Evolutionary conservation across 768 basidiomycete genomes (phyloP).

Genomic region (Glaciozyma antarctica): DNA sequence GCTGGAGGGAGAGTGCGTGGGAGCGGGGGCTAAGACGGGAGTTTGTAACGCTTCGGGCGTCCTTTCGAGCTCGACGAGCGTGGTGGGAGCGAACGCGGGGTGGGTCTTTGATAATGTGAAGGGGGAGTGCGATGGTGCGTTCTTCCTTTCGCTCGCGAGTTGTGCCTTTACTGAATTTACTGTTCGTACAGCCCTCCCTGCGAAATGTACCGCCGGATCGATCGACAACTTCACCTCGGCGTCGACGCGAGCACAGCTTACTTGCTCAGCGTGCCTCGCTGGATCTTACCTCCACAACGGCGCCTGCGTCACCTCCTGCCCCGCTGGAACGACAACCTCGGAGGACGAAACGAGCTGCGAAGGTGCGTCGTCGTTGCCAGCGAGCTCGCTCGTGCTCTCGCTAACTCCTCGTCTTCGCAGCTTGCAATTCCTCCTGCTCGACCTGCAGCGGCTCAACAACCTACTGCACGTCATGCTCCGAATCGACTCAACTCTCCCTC

Average conservation of each 20-base stretch:
- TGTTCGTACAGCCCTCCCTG: constrained; percentile 58
- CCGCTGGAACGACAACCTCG: constrained; percentile 60
- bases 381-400: no score
- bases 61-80: constrained; percentile 3
- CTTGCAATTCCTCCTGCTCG: constrained; percentile 63
- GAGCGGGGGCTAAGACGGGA: constrained; percentile 52
- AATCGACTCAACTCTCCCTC: constrained; percentile 50
- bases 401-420: constrained; percentile 36
- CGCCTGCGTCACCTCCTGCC: constrained; percentile 60
- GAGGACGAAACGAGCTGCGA: constrained; percentile 62
- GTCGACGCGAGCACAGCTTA: constrained; percentile 55
- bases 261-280: constrained; percentile 70
- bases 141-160: neutral
- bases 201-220: constrained; percentile 67
- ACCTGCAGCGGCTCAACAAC: constrained; percentile 59
- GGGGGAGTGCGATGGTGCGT: constrained; percentile 71
- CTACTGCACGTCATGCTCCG: constrained; percentile 65
- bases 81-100: constrained; percentile 47
- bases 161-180: no score
- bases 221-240: constrained; percentile 62
- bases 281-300: constrained; percentile 65
- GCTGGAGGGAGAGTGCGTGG: constrained; percentile 63
- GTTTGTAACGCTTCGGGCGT: constrained; percentile 47
- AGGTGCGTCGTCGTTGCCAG: constrained; percentile 44
- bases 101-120: constrained; percentile 73